Percentiles rank a stretch among this genome's conserved stretches.
Evolutionary conservation across 2,329 filamentous ascomycete genomes (phyloP).

Genomic region (Paecilomyces sp.): DNA sequence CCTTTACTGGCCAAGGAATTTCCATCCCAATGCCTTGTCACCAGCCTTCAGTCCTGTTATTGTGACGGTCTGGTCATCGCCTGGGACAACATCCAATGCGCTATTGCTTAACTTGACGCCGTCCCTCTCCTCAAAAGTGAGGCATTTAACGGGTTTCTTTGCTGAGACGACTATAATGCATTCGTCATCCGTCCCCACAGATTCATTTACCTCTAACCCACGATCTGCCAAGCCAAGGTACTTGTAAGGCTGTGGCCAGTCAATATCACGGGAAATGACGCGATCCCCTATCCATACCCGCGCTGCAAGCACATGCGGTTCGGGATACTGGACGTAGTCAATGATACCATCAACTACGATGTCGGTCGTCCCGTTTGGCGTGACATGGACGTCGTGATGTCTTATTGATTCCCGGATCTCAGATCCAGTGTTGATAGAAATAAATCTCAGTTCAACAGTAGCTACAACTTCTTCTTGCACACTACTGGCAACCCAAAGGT

Average conservation of each 20-base stretch:
- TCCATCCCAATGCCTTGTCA: slow-evolving; percentile 2
- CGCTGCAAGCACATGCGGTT: slow-evolving; percentile 48
- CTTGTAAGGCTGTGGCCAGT: slow-evolving; percentile 57
- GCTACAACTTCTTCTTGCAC: slow-evolving; percentile 24
- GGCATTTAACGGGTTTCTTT: slow-evolving; percentile 49
- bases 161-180: slow-evolving; percentile 38
- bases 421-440: slow-evolving; percentile 47
- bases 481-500: slow-evolving; percentile 52
- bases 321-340: slow-evolving; percentile 42
- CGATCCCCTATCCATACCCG: slow-evolving; percentile 47
- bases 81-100: slow-evolving; percentile 53
- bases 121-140: slow-evolving; percentile 54
- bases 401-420: slow-evolving; percentile 47
- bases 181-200: slow-evolving; percentile 5
- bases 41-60: slow-evolving; percentile 9
- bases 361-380: slow-evolving; percentile 50
- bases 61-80: slow-evolving; percentile 44
- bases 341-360: slow-evolving; percentile 43
- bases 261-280: slow-evolving; percentile 48
- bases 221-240: slow-evolving; percentile 49
- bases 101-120: slow-evolving; percentile 49
- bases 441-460: slow-evolving; percentile 39
- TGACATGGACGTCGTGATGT: slow-evolving; percentile 41
- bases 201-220: slow-evolving; percentile 38
- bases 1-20: slow-evolving; percentile 1